Percentiles rank a stretch among this genome's conserved stretches.
Evolutionary conservation across 2,329 filamentous ascomycete species (phyloP).

Genomic region (Lachnellula willkommii): DNA sequence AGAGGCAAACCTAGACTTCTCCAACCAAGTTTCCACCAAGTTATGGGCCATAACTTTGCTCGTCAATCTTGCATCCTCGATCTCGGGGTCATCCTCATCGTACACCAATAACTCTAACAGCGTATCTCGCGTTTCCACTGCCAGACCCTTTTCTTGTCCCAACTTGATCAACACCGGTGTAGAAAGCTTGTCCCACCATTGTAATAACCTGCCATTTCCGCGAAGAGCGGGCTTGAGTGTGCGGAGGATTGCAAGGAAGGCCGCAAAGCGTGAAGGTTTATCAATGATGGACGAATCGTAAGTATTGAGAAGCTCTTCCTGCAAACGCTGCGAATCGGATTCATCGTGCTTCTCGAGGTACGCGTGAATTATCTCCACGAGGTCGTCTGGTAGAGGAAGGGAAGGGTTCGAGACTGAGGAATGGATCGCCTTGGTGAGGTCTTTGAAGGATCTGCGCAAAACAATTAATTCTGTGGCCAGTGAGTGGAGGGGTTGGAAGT

Average conservation of each 20-base stretch:
- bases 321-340: slow-evolving; percentile 60
- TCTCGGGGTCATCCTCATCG: slow-evolving; percentile 52
- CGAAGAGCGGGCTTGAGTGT: slow-evolving; percentile 59
- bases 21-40: slow-evolving; percentile 53
- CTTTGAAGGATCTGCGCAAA: slow-evolving; percentile 41
- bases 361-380: slow-evolving; percentile 55
- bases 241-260: slow-evolving; percentile 65
- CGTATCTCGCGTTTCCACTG: slow-evolving; percentile 60
- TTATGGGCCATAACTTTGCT: slow-evolving; percentile 51
- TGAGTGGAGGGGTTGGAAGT: background rate
- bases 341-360: slow-evolving; percentile 70
- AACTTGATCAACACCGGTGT: slow-evolving; percentile 52
- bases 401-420: slow-evolving; percentile 44
- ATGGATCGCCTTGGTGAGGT: slow-evolving; percentile 54
- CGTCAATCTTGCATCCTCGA: slow-evolving; percentile 38
- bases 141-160: slow-evolving; percentile 56
- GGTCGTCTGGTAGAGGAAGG: slow-evolving; percentile 61
- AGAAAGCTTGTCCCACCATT: slow-evolving; percentile 67
- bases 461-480: background rate
- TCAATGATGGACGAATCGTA: slow-evolving; percentile 60
- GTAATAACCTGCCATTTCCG: slow-evolving; percentile 55
- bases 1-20: slow-evolving; percentile 36
- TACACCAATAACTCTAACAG: slow-evolving; percentile 59
- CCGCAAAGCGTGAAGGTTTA: slow-evolving; percentile 50
- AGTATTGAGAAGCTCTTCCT: slow-evolving; percentile 65